Base-by-base conservation (phyloP, 495 filamentous ascomycete species). In the Aspergillus haitiensis region DNA sequence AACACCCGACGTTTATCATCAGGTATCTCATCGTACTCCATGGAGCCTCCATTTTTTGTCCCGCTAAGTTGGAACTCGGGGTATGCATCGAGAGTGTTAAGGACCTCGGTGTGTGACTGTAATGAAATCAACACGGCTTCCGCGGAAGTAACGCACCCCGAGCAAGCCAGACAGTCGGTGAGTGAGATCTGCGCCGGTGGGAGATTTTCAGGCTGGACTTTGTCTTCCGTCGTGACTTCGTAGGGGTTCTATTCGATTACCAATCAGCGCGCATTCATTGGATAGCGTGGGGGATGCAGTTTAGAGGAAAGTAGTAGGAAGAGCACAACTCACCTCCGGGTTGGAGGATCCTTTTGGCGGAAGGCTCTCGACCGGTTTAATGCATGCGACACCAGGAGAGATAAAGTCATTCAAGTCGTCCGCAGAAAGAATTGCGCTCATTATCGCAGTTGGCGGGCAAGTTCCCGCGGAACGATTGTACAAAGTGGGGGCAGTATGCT, bases 321-420 rank as follows among this genome's bases (percentile, higher is more conserved):
- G 51, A 18, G 33, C 49, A 56, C 27, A 57, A 70, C 71, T 39
- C 48, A 78, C 77, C 64, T 77, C 70, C 40, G 68, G 40, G 31
- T 63, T 66, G 44, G 67, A 61, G 53, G 72, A 39, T 13, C 72
- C 69, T 55, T 81, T 78, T 56, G 81, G 74, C 0, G 92, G 93
- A 11, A 98, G 82, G 1, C 90, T 91, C 71, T 98, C 94, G 63
- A 98, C 84, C 16, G 94, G 94, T 68, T 98, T 98, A 73, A 98
- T 97, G 75, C 94, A 98, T 37, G 94, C 94, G 59, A 98, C 91
- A 37, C 94, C 94, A 7, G 94, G 94, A 34, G 88, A 92, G 68
- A 98, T 98, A 78, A 98, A 98, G 80, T 98, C 94, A 78, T 98
- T 98, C 60, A 98, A 80, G 72, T 96, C 92, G 76, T 98, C 93